Evolutionary conservation across 371 early-diverging fungal genomes (phyloP).

Genomic region (Mucor indicus): DNA sequence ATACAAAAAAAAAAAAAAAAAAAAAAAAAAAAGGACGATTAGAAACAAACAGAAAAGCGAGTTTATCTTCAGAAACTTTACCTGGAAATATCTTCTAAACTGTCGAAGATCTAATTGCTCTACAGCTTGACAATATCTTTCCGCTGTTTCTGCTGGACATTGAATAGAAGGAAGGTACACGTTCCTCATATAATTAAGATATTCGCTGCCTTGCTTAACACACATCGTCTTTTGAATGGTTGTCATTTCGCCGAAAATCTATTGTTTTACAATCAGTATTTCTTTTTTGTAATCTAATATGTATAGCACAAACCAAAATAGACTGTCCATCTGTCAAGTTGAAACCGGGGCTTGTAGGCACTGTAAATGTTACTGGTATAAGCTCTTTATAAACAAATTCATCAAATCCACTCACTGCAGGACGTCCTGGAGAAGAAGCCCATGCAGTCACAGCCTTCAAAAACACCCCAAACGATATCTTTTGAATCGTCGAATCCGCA

Average conservation of each 20-base stretch:
- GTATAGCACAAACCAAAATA: slow-evolving; percentile 52
- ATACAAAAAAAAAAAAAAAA: too few relatives aligned
- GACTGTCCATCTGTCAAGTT: slow-evolving; percentile 80
- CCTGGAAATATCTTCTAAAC: slow-evolving; percentile 74
- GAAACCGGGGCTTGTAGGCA: slow-evolving; percentile 80
- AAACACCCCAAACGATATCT: slow-evolving; percentile 80
- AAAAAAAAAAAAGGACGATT: neutral
- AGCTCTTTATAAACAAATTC: slow-evolving; percentile 81
- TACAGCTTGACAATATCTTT: slow-evolving; percentile 65
- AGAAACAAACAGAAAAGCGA: too few relatives aligned
- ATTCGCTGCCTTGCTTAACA: slow-evolving; percentile 59
- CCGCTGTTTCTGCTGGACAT: slow-evolving; percentile 63
- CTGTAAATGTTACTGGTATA: slow-evolving; percentile 75
- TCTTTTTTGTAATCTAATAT: too few relatives aligned
- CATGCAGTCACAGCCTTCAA: slow-evolving; percentile 77
- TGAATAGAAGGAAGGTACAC: slow-evolving; percentile 68
- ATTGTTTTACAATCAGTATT: neutral
- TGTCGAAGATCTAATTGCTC: slow-evolving; percentile 63
- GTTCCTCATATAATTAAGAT: slow-evolving; percentile 61
- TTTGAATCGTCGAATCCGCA: slow-evolving; percentile 71
- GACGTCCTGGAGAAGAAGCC: slow-evolving; percentile 25
- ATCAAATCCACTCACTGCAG: slow-evolving; percentile 49
- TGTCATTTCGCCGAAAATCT: slow-evolving; percentile 81
- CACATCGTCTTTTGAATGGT: slow-evolving; percentile 70
- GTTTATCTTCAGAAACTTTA: too few relatives aligned